Percentiles rank a stretch among this genome's conserved stretches.
These are phyloP conservation scores for Myxozyma sirexii DNA, from an alignment of 805 yeast species.

Conservation along the genomic window DNA sequence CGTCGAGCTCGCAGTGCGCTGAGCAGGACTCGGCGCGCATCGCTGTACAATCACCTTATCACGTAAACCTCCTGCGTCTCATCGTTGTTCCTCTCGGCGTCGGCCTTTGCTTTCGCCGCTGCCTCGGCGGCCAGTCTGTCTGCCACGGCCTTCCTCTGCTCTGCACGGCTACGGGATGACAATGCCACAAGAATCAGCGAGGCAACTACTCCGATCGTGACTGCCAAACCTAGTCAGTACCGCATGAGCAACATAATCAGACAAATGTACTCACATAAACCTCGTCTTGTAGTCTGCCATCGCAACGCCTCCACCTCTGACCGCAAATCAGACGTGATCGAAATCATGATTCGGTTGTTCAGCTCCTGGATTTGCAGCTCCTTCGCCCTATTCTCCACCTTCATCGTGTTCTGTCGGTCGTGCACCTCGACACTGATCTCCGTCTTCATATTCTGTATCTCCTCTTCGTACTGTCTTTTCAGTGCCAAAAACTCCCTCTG, in stretches of 20 bases:
- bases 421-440: constrained; percentile 81
- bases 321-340: constrained; percentile 76
- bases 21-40: too few species aligned
- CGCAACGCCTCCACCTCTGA: constrained; percentile 85
- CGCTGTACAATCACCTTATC: not conserved
- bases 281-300: constrained; percentile 92
- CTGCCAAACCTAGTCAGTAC: constrained; percentile 1
- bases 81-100: constrained; percentile 1
- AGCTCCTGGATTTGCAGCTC: constrained; percentile 77
- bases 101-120: constrained; percentile 5
- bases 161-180: constrained; percentile 19
- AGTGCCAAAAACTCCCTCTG: constrained; percentile 73
- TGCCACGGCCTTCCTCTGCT: constrained; percentile 5
- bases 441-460: constrained; percentile 62
- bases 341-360: constrained; percentile 80
- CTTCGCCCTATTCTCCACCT: constrained; percentile 68
- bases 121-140: constrained; percentile 7
- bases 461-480: constrained; percentile 74
- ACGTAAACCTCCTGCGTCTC: constrained; percentile 3
- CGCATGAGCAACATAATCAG: not conserved
- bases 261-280: constrained; percentile 51
- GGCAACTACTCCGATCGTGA: constrained; percentile 30
- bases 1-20: too few species aligned
- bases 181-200: constrained; percentile 22
- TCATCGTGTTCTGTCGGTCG: constrained; percentile 84